Evolutionary conservation across 1,284 basidiomycete species (phyloP), one percentile per base, ranked within the genome.

Genomic region (Naganishia cerealis): DNA sequence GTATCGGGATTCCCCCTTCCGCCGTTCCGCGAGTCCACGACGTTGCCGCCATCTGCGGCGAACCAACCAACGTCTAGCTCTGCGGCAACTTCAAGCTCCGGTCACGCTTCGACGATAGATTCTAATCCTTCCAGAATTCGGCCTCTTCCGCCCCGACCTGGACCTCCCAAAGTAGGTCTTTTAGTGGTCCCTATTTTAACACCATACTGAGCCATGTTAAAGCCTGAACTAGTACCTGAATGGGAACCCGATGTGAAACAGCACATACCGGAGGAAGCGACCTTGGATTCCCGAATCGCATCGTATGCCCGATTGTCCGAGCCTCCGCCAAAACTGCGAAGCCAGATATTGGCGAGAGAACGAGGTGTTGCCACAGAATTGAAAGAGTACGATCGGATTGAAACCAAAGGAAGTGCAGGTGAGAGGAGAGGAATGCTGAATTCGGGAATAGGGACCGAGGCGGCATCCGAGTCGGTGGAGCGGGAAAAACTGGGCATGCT

Each of bases 161-260:
- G 66, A 21, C 65, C 68, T 52, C 68, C 68, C 10, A 56, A 21
- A 24, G 68, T 66, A 57, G 56, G 68, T 40, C 16, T n/a, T 5
- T 38, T n/a, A 16, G 8, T 50, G 16, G 3, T 9, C 33, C 36
- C 33, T 3, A 5, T 26, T 42, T 50, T 12, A 9, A 4, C 18
- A 1, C 38, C n/a, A 33, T 39, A 16, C 40, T 68, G 10, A 53
- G 7, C 9, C n/a, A 9, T 33, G 2, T 10, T 2, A n/a, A 40
- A 61, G 57, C 55, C 65, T 15, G 61, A 70, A 29, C 57, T 62
- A 33, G 57, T 70, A n/a, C 68, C 68, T 1, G 58, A 59, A 16
- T 70, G 68, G 68, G 68, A 70, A 40, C 68, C 68, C 0, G 68
- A 70, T 38, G 62, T 65, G 53, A 70, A 70, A 46, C n/a, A 59